A percentile compares a stretch with the other conserved stretches of the same genome.
These are phyloP conservation scores for Ephemerocybe angulata DNA, from an alignment of 768 basidiomycete genomes.

Conservation along the genomic window DNA sequence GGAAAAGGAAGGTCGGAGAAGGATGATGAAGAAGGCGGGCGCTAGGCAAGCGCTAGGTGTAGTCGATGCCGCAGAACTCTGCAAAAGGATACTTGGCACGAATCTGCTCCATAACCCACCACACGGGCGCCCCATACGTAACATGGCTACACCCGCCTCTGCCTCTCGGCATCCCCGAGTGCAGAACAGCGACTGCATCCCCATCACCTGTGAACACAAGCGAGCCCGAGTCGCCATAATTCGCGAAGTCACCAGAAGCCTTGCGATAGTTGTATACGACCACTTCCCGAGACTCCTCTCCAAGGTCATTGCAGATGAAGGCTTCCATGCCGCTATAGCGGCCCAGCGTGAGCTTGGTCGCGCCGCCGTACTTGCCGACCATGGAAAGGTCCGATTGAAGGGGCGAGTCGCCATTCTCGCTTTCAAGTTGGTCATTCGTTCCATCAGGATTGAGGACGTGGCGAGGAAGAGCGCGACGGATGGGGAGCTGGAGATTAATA, in stretches of 20 bases:
- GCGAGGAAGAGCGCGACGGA: constrained; percentile 7
- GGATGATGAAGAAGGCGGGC: too few species aligned
- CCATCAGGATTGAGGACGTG: constrained; percentile 1
- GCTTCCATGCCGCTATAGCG: neutral
- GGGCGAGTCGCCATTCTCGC: constrained; percentile 1
- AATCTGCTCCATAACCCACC: too few species aligned
- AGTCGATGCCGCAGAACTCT: too few species aligned
- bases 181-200: constrained; percentile 30
- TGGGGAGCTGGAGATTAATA: constrained; percentile 10
- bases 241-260: constrained; percentile 29
- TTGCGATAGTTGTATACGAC: constrained; percentile 32
- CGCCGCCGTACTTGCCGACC: constrained; percentile 4
- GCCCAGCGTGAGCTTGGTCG: constrained; percentile 6
- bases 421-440: neutral
- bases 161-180: constrained; percentile 39
- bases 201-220: constrained; percentile 33
- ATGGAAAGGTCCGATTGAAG: too few species aligned
- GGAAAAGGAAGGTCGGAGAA: too few species aligned
- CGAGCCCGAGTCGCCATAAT: constrained; percentile 39
- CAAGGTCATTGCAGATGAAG: neutral
- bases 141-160: constrained; percentile 36
- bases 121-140: constrained; percentile 45
- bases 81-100: too few species aligned
- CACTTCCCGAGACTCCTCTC: constrained; percentile 28
- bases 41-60: too few species aligned